phyloP scores from a whole-genome alignment of 2,329 filamentous ascomycete species.

The Mycosphaerella sp. region DNA sequence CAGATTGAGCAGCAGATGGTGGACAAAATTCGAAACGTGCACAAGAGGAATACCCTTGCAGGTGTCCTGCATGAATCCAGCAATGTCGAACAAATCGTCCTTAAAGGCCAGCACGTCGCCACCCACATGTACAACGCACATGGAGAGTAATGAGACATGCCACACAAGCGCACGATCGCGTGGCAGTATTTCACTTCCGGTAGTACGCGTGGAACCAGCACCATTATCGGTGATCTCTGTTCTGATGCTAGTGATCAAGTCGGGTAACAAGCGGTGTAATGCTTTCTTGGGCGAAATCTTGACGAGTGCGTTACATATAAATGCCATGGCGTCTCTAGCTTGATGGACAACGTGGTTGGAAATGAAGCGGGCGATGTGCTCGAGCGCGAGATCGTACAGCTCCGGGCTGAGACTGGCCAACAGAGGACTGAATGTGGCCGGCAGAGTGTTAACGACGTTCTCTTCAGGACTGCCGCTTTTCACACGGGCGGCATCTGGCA shows the following conservation, averaged over 20 bases:
- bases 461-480: conserved; percentile 91
- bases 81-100: conserved; percentile 82
- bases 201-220: conserved; percentile 88
- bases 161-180: conserved; percentile 89
- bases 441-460: conserved; percentile 91
- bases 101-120: conserved; percentile 84
- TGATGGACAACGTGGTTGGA: conserved; percentile 94
- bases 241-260: conserved; percentile 83
- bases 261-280: conserved; percentile 80
- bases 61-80: conserved; percentile 91
- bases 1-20: conserved; percentile 89
- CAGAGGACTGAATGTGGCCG: conserved; percentile 82
- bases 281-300: conserved; percentile 94
- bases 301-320: conserved; percentile 93
- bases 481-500: conserved; percentile 83
- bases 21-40: conserved; percentile 95
- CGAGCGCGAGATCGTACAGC: conserved; percentile 82
- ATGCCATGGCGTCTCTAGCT: conserved; percentile 94
- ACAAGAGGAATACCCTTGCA: conserved; percentile 91
- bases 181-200: conserved; percentile 86
- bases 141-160: conserved; percentile 95
- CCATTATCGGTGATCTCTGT: conserved; percentile 97
- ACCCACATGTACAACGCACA: conserved; percentile 96
- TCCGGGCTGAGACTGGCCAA: conserved; percentile 88
- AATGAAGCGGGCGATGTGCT: conserved; percentile 89